Base-by-base conservation (phyloP, 2,329 filamentous ascomycete genomes). In the Neonectria sp. region DNA sequence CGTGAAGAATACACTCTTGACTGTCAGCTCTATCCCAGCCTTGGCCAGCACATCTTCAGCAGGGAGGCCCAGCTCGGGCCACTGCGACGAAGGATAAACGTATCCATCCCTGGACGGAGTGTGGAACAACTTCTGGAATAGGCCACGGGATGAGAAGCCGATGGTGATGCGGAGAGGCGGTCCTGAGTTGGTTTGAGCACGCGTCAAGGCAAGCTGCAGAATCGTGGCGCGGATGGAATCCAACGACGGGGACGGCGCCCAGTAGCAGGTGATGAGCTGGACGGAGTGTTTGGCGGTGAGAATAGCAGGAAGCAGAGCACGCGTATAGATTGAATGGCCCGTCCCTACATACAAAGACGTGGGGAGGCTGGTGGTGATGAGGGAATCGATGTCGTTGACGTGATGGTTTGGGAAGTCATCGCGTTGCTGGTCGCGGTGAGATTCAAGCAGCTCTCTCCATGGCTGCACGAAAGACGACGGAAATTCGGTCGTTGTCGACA, bases 251-350 rank as follows among this genome's bases (percentile, higher is more conserved):
- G 93, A 95, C 0, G 83, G 82, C 0, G 93, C 90, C 93, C 93
- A 95, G 80, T 95, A 96, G 79, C 93, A 95, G 9, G 93, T 95
- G 7, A 95, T 92, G 48, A 96, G 85, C 65, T 95, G 88, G 31
- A 95, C 82, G 73, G 94, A 93, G 55, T 85, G 81, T 40, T 86
- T 82, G 3, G 93, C 90, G 1, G 81, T 77, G 5, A 88, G 80
- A 4, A 95, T 86, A 9, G 90, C 88, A 2, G 92, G 89, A 0
- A 91, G 80, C 7, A 94, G 82, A 4, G 83, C 81, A 45, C 83
- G 81, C 0, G 84, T 83, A 72, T 86, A 90, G 33, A 91, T 85
- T 5, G 85, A 86, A 21, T 85, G 82, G 6, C 90, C 89, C 0
- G 88, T 91, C 63, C 89, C 90, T 17, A 90, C 78, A 29, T 82